phyloP scores from a whole-genome alignment of 495 filamentous ascomycete genomes.

The Chaetomidium leptoderma region DNA sequence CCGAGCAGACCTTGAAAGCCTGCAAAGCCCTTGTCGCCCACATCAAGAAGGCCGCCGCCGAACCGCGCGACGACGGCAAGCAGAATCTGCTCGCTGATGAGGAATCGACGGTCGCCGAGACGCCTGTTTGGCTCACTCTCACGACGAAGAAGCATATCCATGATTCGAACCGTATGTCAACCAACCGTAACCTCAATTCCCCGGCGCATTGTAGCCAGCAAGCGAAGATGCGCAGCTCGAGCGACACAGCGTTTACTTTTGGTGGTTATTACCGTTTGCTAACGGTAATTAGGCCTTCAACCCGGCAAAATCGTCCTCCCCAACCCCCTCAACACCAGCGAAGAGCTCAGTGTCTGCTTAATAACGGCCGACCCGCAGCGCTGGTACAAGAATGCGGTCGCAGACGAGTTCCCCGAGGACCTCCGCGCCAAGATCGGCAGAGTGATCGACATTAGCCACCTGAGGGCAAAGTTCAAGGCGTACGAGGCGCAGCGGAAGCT shows the following conservation, averaged over 20 bases:
- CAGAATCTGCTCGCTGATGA: constrained; percentile 65
- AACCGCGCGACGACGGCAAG: constrained; percentile 58
- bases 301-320: constrained; percentile 59
- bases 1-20: constrained; percentile 69
- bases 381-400: constrained; percentile 79
- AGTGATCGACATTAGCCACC: constrained; percentile 76
- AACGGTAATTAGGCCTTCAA: constrained; percentile 53
- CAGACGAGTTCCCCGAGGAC: constrained; percentile 64
- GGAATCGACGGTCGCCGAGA: constrained; percentile 41
- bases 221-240: too few relatives aligned
- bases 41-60: constrained; percentile 62
- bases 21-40: constrained; percentile 75
- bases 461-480: constrained; percentile 77
- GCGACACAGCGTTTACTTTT: too few relatives aligned
- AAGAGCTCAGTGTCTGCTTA: constrained; percentile 65
- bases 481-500: constrained; percentile 85
- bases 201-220: too few relatives aligned
- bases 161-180: constrained; percentile 24
- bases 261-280: constrained; percentile 46
- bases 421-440: constrained; percentile 69
- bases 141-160: constrained; percentile 77
- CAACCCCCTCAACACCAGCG: constrained; percentile 62
- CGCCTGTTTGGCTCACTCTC: constrained; percentile 74
- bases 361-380: constrained; percentile 74
- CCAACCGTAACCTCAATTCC: not conserved